Conservation (phyloP, 306 rosid species). For the Albizia julibrissin region DNA sequence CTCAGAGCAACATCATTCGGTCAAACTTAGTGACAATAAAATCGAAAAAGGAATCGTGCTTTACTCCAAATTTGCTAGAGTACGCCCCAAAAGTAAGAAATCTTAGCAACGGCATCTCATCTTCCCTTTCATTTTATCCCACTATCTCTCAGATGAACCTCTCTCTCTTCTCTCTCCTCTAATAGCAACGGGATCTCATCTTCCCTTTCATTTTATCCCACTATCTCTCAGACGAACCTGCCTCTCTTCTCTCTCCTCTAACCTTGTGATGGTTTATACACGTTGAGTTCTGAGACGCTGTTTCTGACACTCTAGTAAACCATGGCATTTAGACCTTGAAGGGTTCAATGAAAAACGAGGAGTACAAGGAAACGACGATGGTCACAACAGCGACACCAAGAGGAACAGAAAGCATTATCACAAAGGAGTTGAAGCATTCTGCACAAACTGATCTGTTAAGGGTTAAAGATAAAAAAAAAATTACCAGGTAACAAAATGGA, state of each 20-base stretch:
- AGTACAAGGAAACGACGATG: slow-evolving; percentile 5
- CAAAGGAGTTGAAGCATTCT: slow-evolving; percentile 19
- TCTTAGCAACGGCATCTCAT: slow-evolving; percentile 9
- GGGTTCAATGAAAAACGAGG: neutral
- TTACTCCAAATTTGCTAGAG: slow-evolving; percentile 35
- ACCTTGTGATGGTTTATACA: slow-evolving; percentile 38
- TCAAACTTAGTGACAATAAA: slow-evolving; percentile 29
- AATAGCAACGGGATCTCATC: neutral
- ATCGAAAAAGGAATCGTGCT: slow-evolving; percentile 32
- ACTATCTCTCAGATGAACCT: slow-evolving; percentile 24
- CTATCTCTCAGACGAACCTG: slow-evolving; percentile 27
- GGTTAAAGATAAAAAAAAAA: slow-evolving; percentile 37
- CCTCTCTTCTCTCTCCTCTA: slow-evolving; percentile 41
- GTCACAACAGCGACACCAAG: slow-evolving; percentile 36
- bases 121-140: too few species aligned
- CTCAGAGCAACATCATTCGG: slow-evolving; percentile 31
- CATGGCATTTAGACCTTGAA: slow-evolving; percentile 35
- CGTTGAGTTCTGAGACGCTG: slow-evolving; percentile 38
- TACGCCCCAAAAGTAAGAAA: slow-evolving; percentile 34
- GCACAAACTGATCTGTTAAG: slow-evolving; percentile 29
- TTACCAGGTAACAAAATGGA: slow-evolving; percentile 37
- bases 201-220: too few species aligned
- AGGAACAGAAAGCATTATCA: slow-evolving; percentile 32
- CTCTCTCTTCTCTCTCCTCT: slow-evolving; percentile 40
- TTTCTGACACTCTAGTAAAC: slow-evolving; percentile 37